A percentile compares a stretch with the other conserved stretches of the same genome.
phyloP scores from a whole-genome alignment of 495 filamentous ascomycete genomes.

The Penicillium nucicola region DNA sequence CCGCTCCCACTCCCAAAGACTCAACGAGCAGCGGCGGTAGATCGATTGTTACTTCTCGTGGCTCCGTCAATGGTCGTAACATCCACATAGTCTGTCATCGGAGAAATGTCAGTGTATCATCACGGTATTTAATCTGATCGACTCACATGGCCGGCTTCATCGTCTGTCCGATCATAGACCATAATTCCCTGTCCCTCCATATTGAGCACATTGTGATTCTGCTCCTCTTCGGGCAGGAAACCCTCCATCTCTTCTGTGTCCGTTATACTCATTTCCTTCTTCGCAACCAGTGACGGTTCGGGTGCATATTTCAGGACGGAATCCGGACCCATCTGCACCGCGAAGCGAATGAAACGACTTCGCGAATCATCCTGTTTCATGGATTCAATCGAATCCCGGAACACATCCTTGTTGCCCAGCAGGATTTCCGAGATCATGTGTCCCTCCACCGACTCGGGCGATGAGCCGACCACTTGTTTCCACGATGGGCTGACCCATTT shows the following conservation, averaged over 20 bases:
- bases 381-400: constrained; percentile 75
- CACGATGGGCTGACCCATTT: constrained; percentile 98
- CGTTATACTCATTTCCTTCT: constrained; percentile 7
- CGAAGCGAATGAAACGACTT: constrained; percentile 88
- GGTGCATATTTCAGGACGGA: constrained; percentile 61
- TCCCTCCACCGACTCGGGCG: constrained; percentile 68
- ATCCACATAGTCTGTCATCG: constrained; percentile 93
- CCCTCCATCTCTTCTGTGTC: constrained; percentile 32
- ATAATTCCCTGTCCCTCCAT: constrained; percentile 97
- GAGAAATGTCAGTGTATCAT: constrained; percentile 16
- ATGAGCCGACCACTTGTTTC: constrained; percentile 85
- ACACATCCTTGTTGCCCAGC: constrained; percentile 71
- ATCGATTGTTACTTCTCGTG: constrained; percentile 91
- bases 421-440: constrained; percentile 78
- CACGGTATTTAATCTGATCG: constrained; percentile 1
- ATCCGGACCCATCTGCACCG: constrained; percentile 68
- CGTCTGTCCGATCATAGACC: constrained; percentile 84
- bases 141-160: constrained; percentile 86
- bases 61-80: constrained; percentile 87
- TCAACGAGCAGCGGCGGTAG: constrained; percentile 89
- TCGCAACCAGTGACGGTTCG: constrained; percentile 28
- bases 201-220: constrained; percentile 58
- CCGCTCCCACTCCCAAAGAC: constrained; percentile 88
- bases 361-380: constrained; percentile 92
- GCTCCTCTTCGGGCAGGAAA: constrained; percentile 37